Evolutionary conservation across 1,284 basidiomycete genomes (phyloP), one percentile per base, ranked within the genome.

Genomic region (Sphagnurus paluster): DNA sequence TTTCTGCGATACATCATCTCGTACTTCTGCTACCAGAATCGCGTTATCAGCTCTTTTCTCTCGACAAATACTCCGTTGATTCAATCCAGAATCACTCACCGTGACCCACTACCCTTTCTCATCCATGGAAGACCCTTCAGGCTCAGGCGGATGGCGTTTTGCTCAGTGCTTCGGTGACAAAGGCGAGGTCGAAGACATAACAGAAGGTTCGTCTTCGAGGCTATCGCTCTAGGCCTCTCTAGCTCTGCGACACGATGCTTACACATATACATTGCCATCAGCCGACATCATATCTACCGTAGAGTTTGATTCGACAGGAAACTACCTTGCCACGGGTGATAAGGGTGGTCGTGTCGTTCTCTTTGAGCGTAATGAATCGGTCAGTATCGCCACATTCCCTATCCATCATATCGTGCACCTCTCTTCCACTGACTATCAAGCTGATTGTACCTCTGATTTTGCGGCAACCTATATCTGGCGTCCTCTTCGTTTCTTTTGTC

Each of bases 111-210:
- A 52, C 49, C 52, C 48, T 42, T 48, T 54, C 39, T 35, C 49
- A 56, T 61, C 53, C 52, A 76, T 74, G 76, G 80, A 84, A 63
- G 93, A 95, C 74, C 82, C 88, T 62, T 88, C 87, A 63, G 78
- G 83, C 57, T 88, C 85, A 65, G 87, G 87, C 58, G 87, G 87
- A 64, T 99, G 97, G 97, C 87, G 95, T 61, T 99, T 99, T 70
- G 97, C 97, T 44, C 97, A 99, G 69, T 99, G 97, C 75, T 99
- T 99, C 68, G 97, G 97, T 61, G 94, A 98, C 79, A 96, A 97
- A 80, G 94, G 92, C 59, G 91, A 99, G 67, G 96, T 99, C 23
- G 97, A 99, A 67, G 97, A 99, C 69, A 99, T 99, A 66, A 99
- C 97, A 53, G 96, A 99, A 78, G 94, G 94, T 94, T 59, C 58